Evolutionary conservation across 306 rosid species (phyloP).

Genomic region (Lupinus albus): DNA sequence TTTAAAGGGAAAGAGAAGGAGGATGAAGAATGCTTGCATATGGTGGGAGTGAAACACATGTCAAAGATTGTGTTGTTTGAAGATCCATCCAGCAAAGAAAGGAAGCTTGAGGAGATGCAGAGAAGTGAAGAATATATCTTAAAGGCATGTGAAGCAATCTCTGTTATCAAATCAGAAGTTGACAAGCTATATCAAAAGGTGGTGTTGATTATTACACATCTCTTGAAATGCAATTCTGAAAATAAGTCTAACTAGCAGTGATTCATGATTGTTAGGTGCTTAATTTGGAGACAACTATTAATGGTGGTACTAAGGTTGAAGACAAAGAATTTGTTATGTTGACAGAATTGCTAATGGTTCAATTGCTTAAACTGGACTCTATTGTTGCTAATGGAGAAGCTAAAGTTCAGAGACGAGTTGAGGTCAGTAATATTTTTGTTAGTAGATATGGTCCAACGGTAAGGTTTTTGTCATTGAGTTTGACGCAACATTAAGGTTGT

Average conservation of each 20-base stretch:
- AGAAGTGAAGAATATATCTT: constrained; percentile 42
- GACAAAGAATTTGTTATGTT: constrained; percentile 54
- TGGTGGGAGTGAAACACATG: constrained; percentile 69
- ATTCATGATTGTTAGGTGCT: constrained; percentile 48
- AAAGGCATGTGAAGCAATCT: constrained; percentile 56
- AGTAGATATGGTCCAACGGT: neutral
- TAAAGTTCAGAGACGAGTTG: constrained; percentile 58
- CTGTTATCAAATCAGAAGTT: constrained; percentile 53
- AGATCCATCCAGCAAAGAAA: constrained; percentile 78
- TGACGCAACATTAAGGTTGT: too few relatives aligned
- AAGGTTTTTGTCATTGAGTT: too few relatives aligned
- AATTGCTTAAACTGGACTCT: constrained; percentile 69
- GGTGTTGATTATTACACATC: neutral
- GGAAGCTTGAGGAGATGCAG: constrained; percentile 59
- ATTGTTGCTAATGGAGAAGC: constrained; percentile 67
- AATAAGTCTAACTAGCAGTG: neutral
- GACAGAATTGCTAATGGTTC: constrained; percentile 68
- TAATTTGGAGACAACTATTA: constrained; percentile 50
- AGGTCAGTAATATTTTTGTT: constrained; percentile 48
- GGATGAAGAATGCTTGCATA: constrained; percentile 63
- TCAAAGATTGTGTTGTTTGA: constrained; percentile 65
- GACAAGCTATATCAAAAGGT: constrained; percentile 73
- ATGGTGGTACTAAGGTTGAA: constrained; percentile 47
- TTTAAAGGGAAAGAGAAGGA: constrained; percentile 75
- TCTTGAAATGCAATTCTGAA: neutral